phyloP scores from a whole-genome alignment of 768 basidiomycete species.

The Amyloporia xantha region DNA sequence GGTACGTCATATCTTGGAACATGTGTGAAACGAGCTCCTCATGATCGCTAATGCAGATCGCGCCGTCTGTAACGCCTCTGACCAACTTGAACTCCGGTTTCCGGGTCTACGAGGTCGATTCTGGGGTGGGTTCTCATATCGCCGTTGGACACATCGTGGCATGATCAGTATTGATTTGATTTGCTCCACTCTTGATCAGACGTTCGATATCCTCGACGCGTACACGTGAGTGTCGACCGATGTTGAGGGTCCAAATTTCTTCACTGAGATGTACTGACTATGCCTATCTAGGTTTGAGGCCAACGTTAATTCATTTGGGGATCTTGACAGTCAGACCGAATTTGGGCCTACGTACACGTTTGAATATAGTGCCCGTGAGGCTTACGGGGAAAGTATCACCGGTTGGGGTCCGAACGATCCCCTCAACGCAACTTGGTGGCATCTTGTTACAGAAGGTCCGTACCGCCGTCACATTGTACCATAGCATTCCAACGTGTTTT shows the following conservation, averaged over 20 bases:
- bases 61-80: constrained; percentile 62
- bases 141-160: not conserved
- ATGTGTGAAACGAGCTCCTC: not conserved
- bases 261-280: constrained; percentile 1
- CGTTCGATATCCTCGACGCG: constrained; percentile 73
- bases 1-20: constrained; percentile 26
- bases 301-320: constrained; percentile 53
- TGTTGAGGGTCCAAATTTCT: not conserved
- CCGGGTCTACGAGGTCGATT: constrained; percentile 66
- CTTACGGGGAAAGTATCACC: constrained; percentile 52
- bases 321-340: constrained; percentile 47
- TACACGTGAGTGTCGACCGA: constrained; percentile 49
- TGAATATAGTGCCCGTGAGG: constrained; percentile 66
- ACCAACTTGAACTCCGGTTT: constrained; percentile 74
- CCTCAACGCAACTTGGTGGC: constrained; percentile 81
- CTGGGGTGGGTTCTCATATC: constrained; percentile 41
- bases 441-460: constrained; percentile 66
- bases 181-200: constrained; percentile 32
- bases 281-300: constrained; percentile 48
- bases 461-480: no score
- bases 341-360: constrained; percentile 53
- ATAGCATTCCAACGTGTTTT: constrained; percentile 2
- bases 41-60: constrained; percentile 37
- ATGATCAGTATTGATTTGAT: not conserved
- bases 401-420: constrained; percentile 61